phyloP scores from a whole-genome alignment of 202 grass and related monocot genomes.

The Digitaria exilis region DNA sequence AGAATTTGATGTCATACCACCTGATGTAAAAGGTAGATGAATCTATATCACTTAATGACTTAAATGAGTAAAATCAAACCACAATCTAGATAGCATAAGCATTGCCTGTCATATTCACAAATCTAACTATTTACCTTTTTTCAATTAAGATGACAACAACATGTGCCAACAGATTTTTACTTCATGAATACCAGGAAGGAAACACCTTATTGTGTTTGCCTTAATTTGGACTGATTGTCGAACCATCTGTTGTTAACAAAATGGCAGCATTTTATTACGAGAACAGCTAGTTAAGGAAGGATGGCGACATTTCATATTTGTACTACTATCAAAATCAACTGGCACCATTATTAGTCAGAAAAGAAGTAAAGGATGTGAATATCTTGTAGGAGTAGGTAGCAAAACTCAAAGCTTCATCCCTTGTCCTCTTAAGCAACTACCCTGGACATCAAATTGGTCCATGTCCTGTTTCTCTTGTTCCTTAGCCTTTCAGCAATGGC shows the following conservation, averaged over 20 bases:
- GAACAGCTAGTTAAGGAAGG: background rate
- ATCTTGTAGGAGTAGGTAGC: background rate
- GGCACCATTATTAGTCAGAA: background rate
- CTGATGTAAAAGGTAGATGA: no score
- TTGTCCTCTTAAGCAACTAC: constrained; percentile 32
- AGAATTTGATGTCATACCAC: no score
- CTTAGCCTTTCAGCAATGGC: constrained; percentile 64
- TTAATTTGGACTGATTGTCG: background rate
- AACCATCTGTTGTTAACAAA: background rate
- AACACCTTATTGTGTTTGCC: background rate
- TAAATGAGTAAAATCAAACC: no score
- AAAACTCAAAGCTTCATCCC: constrained; percentile 9
- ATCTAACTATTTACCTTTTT: background rate
- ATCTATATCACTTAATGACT: background rate
- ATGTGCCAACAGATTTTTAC: background rate
- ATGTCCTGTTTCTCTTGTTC: constrained; percentile 49
- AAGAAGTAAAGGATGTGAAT: background rate
- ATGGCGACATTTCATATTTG: background rate
- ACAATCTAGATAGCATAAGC: background rate
- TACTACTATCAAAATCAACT: background rate
- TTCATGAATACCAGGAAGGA: background rate
- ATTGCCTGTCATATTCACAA: background rate
- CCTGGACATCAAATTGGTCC: constrained; percentile 15
- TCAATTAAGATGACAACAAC: background rate
- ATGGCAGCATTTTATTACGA: background rate